Evolutionary conservation across 2,329 filamentous ascomycete genomes (phyloP).

Genomic region (Aureobasidium sp.): DNA sequence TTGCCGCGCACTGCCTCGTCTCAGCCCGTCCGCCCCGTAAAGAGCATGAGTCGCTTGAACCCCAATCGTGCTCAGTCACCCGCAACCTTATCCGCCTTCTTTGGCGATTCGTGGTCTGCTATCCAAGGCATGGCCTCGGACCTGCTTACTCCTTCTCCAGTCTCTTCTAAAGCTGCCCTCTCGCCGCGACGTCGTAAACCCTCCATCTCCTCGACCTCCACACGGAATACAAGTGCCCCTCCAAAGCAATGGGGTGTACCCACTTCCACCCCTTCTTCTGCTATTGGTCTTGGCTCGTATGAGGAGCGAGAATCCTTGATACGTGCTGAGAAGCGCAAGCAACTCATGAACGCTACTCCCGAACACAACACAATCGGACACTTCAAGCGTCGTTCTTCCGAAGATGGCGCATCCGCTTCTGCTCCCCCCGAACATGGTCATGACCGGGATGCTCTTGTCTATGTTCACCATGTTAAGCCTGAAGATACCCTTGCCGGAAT

Average conservation of each 20-base stretch:
- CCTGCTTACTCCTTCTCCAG: conserved; percentile 23
- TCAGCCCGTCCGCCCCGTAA: not conserved
- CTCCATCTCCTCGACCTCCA: conserved; percentile 21
- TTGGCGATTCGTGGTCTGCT: conserved; percentile 40
- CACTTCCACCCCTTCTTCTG: conserved; percentile 24
- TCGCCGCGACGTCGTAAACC: conserved; percentile 7
- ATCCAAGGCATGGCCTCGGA: conserved; percentile 42
- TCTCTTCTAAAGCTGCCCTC: not conserved
- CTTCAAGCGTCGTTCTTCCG: conserved; percentile 59
- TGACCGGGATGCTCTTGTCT: conserved; percentile 70
- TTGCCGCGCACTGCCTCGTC: conserved; percentile 13
- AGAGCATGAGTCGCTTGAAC: not conserved
- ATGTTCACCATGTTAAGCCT: conserved; percentile 76
- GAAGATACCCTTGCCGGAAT: conserved; percentile 86
- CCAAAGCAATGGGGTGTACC: conserved; percentile 41
- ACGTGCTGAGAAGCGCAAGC: conserved; percentile 40
- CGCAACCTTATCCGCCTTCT: conserved; percentile 32
- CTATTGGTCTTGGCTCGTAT: conserved; percentile 33
- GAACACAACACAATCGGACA: conserved; percentile 37
- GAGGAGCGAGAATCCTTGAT: conserved; percentile 39
- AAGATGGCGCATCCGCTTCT: conserved; percentile 45
- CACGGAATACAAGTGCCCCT: conserved; percentile 26
- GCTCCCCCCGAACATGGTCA: conserved; percentile 49
- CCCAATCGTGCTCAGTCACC: not conserved
- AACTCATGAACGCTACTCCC: conserved; percentile 32